Percentiles rank a stretch among this genome's conserved stretches.
Evolutionary conservation across 176 grass and related monocot species (phyloP).

Genomic region (Tuctoria greenei): DNA sequence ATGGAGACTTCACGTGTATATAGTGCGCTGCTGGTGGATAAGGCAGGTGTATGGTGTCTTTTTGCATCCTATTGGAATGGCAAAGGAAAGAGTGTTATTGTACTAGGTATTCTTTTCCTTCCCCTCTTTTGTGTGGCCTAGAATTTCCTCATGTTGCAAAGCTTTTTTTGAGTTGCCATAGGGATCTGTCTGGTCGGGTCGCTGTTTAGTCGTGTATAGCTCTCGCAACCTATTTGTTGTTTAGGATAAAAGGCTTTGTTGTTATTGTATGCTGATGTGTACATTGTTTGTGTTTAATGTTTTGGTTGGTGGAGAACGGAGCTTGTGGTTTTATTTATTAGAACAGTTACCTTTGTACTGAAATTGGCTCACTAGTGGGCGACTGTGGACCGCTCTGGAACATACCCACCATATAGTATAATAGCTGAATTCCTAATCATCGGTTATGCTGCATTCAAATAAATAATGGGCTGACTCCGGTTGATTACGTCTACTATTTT

Average conservation of each 20-base stretch:
- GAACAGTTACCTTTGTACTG: background rate
- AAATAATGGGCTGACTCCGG: too few species aligned
- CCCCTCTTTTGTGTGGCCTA: conserved; percentile 10
- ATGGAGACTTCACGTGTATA: conserved; percentile 51
- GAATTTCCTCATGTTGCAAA: conserved; percentile 43
- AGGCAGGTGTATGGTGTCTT: conserved; percentile 17
- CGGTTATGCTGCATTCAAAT: background rate
- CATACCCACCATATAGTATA: background rate
- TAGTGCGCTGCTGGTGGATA: conserved; percentile 47
- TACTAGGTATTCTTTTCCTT: conserved; percentile 58
- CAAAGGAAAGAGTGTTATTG: conserved; percentile 52
- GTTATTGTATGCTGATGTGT: conserved; percentile 34
- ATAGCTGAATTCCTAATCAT: background rate
- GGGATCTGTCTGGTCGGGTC: conserved; percentile 30
- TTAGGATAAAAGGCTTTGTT: too few species aligned
- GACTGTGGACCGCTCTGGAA: background rate
- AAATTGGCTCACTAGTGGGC: background rate
- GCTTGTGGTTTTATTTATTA: conserved; percentile 24
- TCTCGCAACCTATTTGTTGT: conserved; percentile 27
- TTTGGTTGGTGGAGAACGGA: conserved; percentile 40
- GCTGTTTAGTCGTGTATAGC: conserved; percentile 46
- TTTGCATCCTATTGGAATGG: conserved; percentile 48
- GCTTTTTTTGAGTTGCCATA: conserved; percentile 42
- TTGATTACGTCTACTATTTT: too few species aligned
- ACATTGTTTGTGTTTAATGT: conserved; percentile 46